Evolutionary conservation across 352 stramenopile genomes (phyloP).

Genomic region (Globisporangium acanthophoron): DNA sequence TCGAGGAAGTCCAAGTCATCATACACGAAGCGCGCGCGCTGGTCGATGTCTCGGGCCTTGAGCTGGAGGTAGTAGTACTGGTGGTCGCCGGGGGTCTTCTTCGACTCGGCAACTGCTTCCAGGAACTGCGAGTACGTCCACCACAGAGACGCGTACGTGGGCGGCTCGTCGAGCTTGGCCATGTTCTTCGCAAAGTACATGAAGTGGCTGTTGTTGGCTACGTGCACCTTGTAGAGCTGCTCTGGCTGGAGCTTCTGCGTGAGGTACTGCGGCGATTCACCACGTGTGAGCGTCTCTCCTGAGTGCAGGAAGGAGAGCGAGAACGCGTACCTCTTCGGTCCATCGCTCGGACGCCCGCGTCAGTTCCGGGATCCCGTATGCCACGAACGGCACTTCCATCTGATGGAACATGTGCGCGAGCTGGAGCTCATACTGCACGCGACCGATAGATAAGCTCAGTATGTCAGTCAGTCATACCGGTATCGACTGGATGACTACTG

Average conservation of each 20-base stretch:
- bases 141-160: constrained; percentile 42
- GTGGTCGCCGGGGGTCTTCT: constrained; percentile 11
- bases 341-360: constrained; percentile 64
- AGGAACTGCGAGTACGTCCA: constrained; percentile 65
- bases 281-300: background rate
- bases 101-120: constrained; percentile 20
- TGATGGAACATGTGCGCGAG: constrained; percentile 85
- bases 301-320: background rate
- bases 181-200: constrained; percentile 88
- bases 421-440: constrained; percentile 65
- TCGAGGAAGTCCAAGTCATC: constrained; percentile 92
- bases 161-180: constrained; percentile 22
- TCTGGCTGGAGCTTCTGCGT: constrained; percentile 32
- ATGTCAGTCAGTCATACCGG: background rate
- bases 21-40: constrained; percentile 49
- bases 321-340: constrained; percentile 55
- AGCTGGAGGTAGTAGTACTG: constrained; percentile 63
- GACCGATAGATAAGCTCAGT: background rate
- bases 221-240: constrained; percentile 55
- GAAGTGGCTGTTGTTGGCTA: constrained; percentile 89
- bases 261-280: constrained; percentile 46
- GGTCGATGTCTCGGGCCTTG: constrained; percentile 36
- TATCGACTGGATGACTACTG: background rate
- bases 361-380: constrained; percentile 89
- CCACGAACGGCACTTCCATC: constrained; percentile 93